A percentile compares a stretch with the other conserved stretches of the same genome.
Conservation (phyloP, 2,329 filamentous ascomycete genomes). For the Alternaria longipes region DNA sequence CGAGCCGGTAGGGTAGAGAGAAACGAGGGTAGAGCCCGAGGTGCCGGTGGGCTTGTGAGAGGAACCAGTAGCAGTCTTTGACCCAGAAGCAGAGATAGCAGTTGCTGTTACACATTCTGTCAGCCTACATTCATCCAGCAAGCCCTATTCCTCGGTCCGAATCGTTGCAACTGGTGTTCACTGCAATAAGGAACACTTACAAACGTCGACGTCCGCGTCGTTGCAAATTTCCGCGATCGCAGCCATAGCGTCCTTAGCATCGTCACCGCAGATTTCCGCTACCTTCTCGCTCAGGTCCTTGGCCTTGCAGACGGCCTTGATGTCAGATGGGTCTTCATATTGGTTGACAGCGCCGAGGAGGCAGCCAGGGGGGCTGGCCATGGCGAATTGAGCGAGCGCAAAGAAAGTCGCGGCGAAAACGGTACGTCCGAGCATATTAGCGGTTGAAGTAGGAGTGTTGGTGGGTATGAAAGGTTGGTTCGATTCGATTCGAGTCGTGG, state of each 20-base stretch:
- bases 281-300: slow-evolving; percentile 39
- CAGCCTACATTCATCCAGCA: background rate
- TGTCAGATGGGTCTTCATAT: slow-evolving; percentile 38
- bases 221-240: slow-evolving; percentile 44
- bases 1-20: slow-evolving; percentile 18
- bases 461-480: background rate
- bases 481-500: background rate
- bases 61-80: slow-evolving; percentile 25
- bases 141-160: background rate
- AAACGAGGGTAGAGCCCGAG: slow-evolving; percentile 5
- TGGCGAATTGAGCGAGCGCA: slow-evolving; percentile 34
- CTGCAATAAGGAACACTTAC: slow-evolving; percentile 29
- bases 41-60: slow-evolving; percentile 20
- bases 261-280: slow-evolving; percentile 35
- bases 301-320: slow-evolving; percentile 39
- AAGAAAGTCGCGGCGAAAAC: slow-evolving; percentile 38
- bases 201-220: slow-evolving; percentile 36
- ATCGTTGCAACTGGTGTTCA: background rate
- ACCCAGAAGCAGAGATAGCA: slow-evolving; percentile 29
- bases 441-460: slow-evolving; percentile 8
- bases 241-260: slow-evolving; percentile 32
- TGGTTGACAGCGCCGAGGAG: slow-evolving; percentile 44
- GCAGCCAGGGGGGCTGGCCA: slow-evolving; percentile 39
- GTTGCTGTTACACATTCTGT: slow-evolving; percentile 19
- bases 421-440: slow-evolving; percentile 42